These are phyloP conservation scores for Tetramitus jugosus DNA, from an alignment of 208 protist genomes.

Conservation along the genomic window DNA sequence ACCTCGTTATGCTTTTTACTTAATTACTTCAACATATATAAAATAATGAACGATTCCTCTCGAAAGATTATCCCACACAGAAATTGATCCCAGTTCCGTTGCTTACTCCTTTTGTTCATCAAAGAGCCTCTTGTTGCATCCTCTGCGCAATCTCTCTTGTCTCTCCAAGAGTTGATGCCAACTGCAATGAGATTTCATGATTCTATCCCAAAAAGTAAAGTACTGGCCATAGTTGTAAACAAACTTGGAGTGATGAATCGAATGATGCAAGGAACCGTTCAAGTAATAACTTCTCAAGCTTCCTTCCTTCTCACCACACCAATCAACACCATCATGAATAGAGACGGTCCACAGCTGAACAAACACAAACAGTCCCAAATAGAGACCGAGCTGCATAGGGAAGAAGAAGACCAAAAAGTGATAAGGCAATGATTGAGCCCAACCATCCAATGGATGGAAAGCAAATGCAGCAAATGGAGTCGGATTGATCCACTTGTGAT, in stretches of 20 bases:
- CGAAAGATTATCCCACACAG: too few species aligned
- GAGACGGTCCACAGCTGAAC: slow-evolving; percentile 57
- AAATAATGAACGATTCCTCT: too few species aligned
- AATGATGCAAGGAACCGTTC: slow-evolving; percentile 39
- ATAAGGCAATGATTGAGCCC: slow-evolving; percentile 48
- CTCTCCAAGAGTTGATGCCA: neutral
- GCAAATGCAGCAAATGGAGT: slow-evolving; percentile 49
- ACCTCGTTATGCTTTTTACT: too few species aligned
- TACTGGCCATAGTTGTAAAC: slow-evolving; percentile 59
- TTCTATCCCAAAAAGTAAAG: slow-evolving; percentile 52
- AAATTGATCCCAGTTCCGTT: too few species aligned
- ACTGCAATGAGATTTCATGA: slow-evolving; percentile 37
- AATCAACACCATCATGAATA: slow-evolving; percentile 42
- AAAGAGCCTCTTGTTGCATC: too few species aligned
- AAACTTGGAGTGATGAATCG: slow-evolving; percentile 48
- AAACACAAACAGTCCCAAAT: slow-evolving; percentile 44
- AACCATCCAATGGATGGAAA: slow-evolving; percentile 57
- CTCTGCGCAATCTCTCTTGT: too few species aligned
- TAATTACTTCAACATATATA: too few species aligned
- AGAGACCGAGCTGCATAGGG: slow-evolving; percentile 46
- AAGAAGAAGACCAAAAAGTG: slow-evolving; percentile 48
- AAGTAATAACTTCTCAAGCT: neutral
- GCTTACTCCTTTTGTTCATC: too few species aligned
- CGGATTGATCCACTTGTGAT: slow-evolving; percentile 37
- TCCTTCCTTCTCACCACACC: neutral